A percentile compares a stretch with the other conserved stretches of the same genome.
phyloP scores from a whole-genome alignment of 768 basidiomycete species.

The Lentinula sp. region DNA sequence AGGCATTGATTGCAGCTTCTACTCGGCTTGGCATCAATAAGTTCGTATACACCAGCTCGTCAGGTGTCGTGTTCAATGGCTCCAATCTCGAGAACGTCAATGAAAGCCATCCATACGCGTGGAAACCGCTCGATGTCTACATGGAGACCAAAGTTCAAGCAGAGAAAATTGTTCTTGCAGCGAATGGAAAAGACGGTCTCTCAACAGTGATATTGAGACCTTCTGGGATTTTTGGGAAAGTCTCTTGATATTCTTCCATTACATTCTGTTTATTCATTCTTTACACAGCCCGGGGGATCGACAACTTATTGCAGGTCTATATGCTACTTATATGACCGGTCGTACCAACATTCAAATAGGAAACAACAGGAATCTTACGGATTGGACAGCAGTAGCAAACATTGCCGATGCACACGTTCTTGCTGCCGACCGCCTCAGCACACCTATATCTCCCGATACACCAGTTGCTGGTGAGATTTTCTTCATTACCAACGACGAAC shows the following conservation, averaged over 20 bases:
- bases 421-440: constrained; percentile 58
- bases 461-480: constrained; percentile 67
- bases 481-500: constrained; percentile 78
- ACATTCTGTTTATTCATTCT: background rate
- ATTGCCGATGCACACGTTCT: constrained; percentile 70
- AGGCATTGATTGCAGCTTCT: constrained; percentile 51
- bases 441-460: constrained; percentile 46
- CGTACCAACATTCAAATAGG: constrained; percentile 70
- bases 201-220: constrained; percentile 64
- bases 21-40: constrained; percentile 43
- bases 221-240: constrained; percentile 71
- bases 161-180: constrained; percentile 54
- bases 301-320: constrained; percentile 50
- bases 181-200: constrained; percentile 57
- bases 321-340: constrained; percentile 49
- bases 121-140: constrained; percentile 55
- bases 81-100: constrained; percentile 52
- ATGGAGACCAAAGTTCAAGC: constrained; percentile 67
- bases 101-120: constrained; percentile 54
- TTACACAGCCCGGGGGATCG: constrained; percentile 56
- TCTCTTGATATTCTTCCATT: too few species aligned
- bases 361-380: constrained; percentile 62
- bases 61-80: constrained; percentile 61
- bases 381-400: constrained; percentile 74
- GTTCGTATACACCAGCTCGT: constrained; percentile 67